Evolutionary conservation across 2,329 filamentous ascomycete genomes (phyloP).

Genomic region (Neodidymelliopsis sp.): DNA sequence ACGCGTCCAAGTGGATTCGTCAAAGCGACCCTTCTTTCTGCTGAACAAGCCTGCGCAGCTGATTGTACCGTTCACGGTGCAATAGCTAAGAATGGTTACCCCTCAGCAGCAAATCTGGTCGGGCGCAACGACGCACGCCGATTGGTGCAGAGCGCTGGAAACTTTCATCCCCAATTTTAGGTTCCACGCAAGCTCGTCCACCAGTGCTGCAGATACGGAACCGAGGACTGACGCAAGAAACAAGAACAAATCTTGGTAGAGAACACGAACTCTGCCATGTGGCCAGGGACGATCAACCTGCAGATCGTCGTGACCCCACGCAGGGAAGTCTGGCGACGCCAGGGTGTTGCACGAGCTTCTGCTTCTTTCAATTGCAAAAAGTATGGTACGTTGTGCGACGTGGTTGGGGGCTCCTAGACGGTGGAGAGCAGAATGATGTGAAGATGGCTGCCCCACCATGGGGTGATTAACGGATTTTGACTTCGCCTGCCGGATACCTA

Average conservation of each 20-base stretch:
- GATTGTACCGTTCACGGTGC: background rate
- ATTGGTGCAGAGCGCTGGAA: background rate
- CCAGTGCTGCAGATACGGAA: background rate
- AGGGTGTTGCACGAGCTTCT: background rate
- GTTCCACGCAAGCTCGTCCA: background rate
- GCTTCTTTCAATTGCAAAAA: slow-evolving; percentile 2
- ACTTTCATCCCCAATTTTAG: background rate
- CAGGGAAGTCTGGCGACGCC: slow-evolving; percentile 13
- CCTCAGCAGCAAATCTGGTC: slow-evolving; percentile 2
- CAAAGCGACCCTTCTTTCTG: no score
- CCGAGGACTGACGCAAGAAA: slow-evolving; percentile 1
- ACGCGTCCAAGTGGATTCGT: background rate
- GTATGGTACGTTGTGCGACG: slow-evolving; percentile 9
- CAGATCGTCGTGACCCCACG: background rate
- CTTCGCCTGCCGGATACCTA: background rate
- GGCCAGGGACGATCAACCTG: slow-evolving; percentile 2
- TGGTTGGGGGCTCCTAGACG: slow-evolving; percentile 1
- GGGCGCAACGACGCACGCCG: background rate
- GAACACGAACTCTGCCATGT: slow-evolving; percentile 12
- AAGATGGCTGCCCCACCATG: background rate
- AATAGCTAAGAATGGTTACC: slow-evolving; percentile 1
- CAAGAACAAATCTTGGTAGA: slow-evolving; percentile 4
- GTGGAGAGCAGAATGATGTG: slow-evolving; percentile 2
- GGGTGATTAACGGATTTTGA: background rate
- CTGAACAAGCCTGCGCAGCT: no score